Evolutionary conservation across 768 basidiomycete genomes (phyloP), one percentile per base, ranked within the genome.

Genomic region (Lactarius psammicola): DNA sequence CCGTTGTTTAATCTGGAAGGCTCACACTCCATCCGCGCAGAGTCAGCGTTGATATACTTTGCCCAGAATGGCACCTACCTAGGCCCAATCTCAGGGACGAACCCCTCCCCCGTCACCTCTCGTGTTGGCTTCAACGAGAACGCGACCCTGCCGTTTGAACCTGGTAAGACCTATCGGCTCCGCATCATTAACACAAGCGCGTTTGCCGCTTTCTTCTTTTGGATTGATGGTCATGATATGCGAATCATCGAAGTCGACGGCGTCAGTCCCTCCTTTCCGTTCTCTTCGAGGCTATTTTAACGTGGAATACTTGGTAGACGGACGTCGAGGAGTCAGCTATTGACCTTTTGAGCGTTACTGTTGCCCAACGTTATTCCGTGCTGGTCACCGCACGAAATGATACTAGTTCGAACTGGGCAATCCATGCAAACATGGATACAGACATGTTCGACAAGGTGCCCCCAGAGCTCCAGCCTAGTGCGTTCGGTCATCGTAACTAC

Each of bases 281-380:
- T 28, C 15, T 26, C 20, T 40, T 59, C 51, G 6, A 38, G 8
- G 58, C 20, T 42, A 28, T 30, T 15, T 51, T 44, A 36, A 56
- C 23, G 31, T 31, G 33, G 20, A 51, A 18, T 59, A 51, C 58
- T 58, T 64, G 66, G 9, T 66, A 91, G 87, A 90, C 85, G 0
- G 96, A 98, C 77, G 81, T 87, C 2, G 82, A 90, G 72, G 87
- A 88, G 67, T 89, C 78, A 46, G 82, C 87, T 0, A 87, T 87
- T 68, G 89, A 92, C 73, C 75, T 89, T 42, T 71, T 98, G 58
- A 82, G 85, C 51, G 64, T 98, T 63, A 82, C 92, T 17, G 94
- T 90, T 34, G 95, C 95, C 0, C 96, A 98, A 75, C 87, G 96
- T 23, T 97, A 96, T 76, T 95, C 95, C 0, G 80, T 99, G 46